Evolutionary conservation across 1,284 basidiomycete genomes (phyloP), one percentile per base, ranked within the genome.

Genomic region (Afroboletus lepidellus): DNA sequence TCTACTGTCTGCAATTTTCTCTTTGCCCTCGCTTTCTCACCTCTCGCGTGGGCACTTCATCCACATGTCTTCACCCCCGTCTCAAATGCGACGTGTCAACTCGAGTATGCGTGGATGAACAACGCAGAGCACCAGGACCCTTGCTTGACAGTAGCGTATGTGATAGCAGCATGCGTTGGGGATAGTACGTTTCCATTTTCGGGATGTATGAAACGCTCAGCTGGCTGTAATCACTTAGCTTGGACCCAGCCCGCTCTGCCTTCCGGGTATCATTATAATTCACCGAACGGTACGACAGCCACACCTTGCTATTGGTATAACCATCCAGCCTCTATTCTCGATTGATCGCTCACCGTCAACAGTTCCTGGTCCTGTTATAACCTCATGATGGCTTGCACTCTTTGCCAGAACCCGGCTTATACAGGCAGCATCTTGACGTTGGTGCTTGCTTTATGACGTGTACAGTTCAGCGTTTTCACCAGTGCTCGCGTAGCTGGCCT

Each of bases 291-390:
- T 5, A 20, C 60, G 1, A 69, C 48, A 0, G 57, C 37, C 9
- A 69, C 57, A 23, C 48, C 57, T 23, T 66, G 64, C 41, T 66
- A 66, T 27, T 66, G 64, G 64, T 68, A 54, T 2, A 61, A 27
- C 34, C 12, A 8, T 15, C 11, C 16, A 9, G 27, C 20, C n/a
- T 39, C 9, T 18, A 23, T 11, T 41, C 21, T 23, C 21, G 18
- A n/a, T 33, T 20, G n/a, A 34, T 51, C 34, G 54, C 20, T 34
- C 5, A 3, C 13, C 29, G 1, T 21, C 32, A 15, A 25, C n/a
- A 65, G 64, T 21, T 69, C 64, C 7, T 66, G 64, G 67, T 69
- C 67, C 39, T 69, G 64, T 33, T 66, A 66, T 41, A 66, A 66
- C 29, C 60, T 66, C 27, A 56, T 66, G 64, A 66, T 66, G 64